phyloP scores from a whole-genome alignment of 106 monocot species.

The Cymbidium sinense region DNA sequence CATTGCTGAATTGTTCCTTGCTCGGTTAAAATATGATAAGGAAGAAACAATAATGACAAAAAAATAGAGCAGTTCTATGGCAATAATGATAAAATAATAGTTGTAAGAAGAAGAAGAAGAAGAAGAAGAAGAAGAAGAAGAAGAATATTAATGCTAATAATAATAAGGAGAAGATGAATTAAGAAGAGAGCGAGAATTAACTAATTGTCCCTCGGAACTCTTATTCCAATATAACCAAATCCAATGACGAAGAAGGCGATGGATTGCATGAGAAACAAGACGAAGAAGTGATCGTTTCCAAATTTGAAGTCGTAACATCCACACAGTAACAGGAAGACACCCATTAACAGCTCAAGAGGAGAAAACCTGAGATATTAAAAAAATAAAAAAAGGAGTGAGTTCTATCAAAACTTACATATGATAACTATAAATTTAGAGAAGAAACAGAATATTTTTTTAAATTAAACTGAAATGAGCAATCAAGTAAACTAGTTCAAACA shows the following conservation, averaged over 20 bases:
- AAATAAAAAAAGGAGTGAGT: background rate
- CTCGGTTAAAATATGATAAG: no score
- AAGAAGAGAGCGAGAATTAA: no score
- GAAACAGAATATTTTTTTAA: no score
- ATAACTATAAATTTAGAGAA: no score
- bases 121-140: no score
- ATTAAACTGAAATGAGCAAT: no score
- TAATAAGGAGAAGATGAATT: no score
- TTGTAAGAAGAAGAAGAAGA: background rate
- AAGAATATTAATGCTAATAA: no score
- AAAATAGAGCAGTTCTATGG: no score
- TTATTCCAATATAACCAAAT: constrained; percentile 8
- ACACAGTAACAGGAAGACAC: constrained; percentile 41
- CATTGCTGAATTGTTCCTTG: no score
- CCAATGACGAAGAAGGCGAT: constrained; percentile 57
- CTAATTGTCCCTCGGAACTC: background rate
- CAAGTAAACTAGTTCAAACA: no score
- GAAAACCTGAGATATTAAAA: constrained; percentile 20
- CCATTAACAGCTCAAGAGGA: constrained; percentile 47
- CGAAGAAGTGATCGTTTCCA: constrained; percentile 43
- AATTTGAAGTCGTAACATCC: constrained; percentile 31
- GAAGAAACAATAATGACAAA: background rate
- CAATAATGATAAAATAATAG: background rate
- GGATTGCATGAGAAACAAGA: constrained; percentile 48
- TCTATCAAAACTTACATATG: background rate